phyloP scores from a whole-genome alignment of 1,284 basidiomycete species.

The Ganoderma leucocontextum region DNA sequence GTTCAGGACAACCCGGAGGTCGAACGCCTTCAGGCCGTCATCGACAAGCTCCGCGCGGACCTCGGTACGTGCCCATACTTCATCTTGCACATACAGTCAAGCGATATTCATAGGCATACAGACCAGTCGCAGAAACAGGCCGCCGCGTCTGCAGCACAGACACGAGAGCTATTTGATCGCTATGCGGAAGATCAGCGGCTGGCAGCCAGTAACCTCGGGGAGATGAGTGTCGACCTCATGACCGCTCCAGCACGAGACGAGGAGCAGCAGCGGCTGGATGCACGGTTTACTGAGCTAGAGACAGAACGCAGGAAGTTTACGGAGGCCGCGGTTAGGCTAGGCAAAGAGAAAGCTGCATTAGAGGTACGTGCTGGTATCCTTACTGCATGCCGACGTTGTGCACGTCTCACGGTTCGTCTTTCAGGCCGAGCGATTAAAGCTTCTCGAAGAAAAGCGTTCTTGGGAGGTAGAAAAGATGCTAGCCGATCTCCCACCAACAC shows the following conservation, averaged over 20 bases:
- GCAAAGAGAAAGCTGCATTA: conserved; percentile 69
- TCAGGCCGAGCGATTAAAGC: conserved; percentile 67
- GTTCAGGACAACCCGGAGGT: conserved; percentile 29
- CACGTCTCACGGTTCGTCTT: conserved; percentile 7
- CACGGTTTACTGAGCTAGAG: conserved; percentile 65
- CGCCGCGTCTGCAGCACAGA: conserved; percentile 37
- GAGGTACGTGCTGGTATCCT: conserved; percentile 57
- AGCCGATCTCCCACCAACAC: conserved; percentile 61
- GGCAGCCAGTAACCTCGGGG: conserved; percentile 31
- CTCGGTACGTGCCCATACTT: conserved; percentile 52
- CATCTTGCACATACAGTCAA: not conserved
- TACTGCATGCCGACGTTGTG: not conserved
- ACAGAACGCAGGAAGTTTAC: conserved; percentile 73
- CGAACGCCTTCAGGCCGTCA: conserved; percentile 35
- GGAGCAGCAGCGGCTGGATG: conserved; percentile 60
- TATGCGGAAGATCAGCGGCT: conserved; percentile 52
- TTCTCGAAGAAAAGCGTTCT: conserved; percentile 72
- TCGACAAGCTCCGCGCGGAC: conserved; percentile 57
- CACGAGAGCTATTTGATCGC: conserved; percentile 60
- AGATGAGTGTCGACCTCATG: conserved; percentile 60
- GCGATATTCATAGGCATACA: conserved; percentile 33
- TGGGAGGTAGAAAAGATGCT: conserved; percentile 73
- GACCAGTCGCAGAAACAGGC: conserved; percentile 61
- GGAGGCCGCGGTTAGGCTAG: conserved; percentile 67
- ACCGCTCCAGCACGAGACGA: conserved; percentile 59